Evolutionary conservation across 202 grass and related monocot genomes (phyloP), one percentile per base, ranked within the genome.

Genomic region (Setaria viridis): DNA sequence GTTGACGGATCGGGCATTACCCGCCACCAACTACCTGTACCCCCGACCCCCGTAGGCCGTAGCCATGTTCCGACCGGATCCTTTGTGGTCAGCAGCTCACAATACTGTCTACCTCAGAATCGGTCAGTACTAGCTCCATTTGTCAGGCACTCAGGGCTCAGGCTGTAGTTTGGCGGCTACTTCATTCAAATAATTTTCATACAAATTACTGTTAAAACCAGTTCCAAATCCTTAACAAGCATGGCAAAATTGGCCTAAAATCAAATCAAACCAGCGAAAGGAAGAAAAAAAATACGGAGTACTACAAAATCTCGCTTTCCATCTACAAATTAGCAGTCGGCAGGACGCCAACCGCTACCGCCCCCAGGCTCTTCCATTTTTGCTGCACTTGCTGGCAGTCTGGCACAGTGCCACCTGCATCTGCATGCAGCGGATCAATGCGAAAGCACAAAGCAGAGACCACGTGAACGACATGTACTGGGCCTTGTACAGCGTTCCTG

Each of bases 331-430:
- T 50, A 49, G 49, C 29, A 11, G 21, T 11, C 59, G 14, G 50
- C 62, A 16, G 50, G 39, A 51, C 35, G 7, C 34, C 70, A 51
- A 41, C 50, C 10, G 1, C 60, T 79, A 50, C 15, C 39, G 39
- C n/a, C 29, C 29, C 8, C 11, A 5, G 10, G 10, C 68, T 66
- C 39, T 21, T 41, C 63, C 33, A 70, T 46, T 62, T 76, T 59
- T 76, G 62, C 9, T 70, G 77, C 62, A 70, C 25, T 25, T 25
- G 39, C 39, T 41, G 39, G 39, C 39, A 41, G 39, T 41, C 54
- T 56, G 72, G 78, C 72, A 71, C 37, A 70, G 70, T 43, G 78
- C 53, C 78, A 65, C 71, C 54, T 53, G 65, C 71, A 48, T n/a
- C 17, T 62, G 64, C 71, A 56, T 8, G 45, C 54, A 45, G 47